These are phyloP conservation scores for Desmodesmus armatus DNA, from an alignment of 139 green algal species.

Conservation along the genomic window DNA sequence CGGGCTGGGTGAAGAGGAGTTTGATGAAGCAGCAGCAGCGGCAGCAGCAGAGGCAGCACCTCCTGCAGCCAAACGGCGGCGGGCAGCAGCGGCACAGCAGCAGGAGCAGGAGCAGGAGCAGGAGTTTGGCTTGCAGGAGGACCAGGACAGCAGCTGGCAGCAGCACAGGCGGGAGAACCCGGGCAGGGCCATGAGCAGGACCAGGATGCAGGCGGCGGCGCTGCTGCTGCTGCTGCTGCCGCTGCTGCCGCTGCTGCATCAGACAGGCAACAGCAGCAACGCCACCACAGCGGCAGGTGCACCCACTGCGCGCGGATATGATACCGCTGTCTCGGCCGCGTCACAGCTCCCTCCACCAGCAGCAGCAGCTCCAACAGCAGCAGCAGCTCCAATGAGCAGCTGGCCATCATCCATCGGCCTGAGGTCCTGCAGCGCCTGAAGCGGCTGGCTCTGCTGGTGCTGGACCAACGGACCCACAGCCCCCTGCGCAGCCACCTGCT, in stretches of 20 bases:
- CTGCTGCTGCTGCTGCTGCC: slow-evolving; percentile 1
- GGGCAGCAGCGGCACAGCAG: slow-evolving; percentile 7
- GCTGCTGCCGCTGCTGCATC: neutral
- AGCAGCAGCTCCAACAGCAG: neutral
- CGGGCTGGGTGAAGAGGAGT: neutral
- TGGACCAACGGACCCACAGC: neutral
- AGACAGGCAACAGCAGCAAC: neutral
- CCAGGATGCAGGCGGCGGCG: neutral
- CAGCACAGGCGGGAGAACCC: neutral
- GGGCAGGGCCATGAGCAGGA: no score
- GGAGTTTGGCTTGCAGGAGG: neutral
- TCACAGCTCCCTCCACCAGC: no score
- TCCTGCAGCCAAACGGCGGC: neutral
- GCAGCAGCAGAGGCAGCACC: neutral
- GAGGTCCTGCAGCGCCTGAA: neutral
- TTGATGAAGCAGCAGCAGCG: neutral
- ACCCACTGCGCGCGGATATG: no score
- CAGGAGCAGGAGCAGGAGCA: slow-evolving; percentile 22
- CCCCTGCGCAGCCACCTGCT: neutral
- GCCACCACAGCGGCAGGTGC: no score
- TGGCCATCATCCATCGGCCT: neutral
- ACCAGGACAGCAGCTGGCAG: neutral
- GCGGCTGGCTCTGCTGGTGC: slow-evolving; percentile 3
- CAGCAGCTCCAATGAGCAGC: neutral
- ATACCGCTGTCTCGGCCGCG: no score